phyloP scores from a whole-genome alignment of 352 stramenopile genomes.

The Globisporangium alternatum region DNA sequence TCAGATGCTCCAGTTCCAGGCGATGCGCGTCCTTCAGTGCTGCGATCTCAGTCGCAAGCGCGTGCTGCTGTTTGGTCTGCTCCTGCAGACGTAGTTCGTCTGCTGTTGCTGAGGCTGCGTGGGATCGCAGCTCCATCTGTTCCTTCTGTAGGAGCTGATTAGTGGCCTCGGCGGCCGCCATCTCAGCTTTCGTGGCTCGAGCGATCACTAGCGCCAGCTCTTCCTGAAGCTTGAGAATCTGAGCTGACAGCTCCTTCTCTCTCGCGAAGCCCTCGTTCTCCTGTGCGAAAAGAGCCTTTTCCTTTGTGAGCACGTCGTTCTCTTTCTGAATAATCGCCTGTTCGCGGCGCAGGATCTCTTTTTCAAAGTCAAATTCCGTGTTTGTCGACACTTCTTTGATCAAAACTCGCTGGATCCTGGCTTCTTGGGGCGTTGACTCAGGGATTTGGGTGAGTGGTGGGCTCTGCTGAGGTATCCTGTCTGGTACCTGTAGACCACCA shows the following conservation, averaged over 20 bases:
- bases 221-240: conserved; percentile 30
- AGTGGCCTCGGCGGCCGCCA: conserved; percentile 25
- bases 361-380: conserved; percentile 53
- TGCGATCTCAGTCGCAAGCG: conserved; percentile 4
- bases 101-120: neutral
- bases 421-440: neutral
- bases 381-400: conserved; percentile 59
- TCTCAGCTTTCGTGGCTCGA: conserved; percentile 26
- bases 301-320: conserved; percentile 28
- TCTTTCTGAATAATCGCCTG: conserved; percentile 30
- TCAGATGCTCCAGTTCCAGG: conserved; percentile 1
- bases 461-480: neutral
- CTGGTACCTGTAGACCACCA: neutral
- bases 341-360: conserved; percentile 43
- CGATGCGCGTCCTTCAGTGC: conserved; percentile 8
- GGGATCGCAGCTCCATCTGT: neutral
- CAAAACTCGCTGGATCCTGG: conserved; percentile 21
- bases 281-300: conserved; percentile 31
- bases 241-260: conserved; percentile 27
- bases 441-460: neutral
- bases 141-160: conserved; percentile 13
- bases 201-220: conserved; percentile 20
- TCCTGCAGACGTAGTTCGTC: neutral
- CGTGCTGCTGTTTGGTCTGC: neutral
- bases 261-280: conserved; percentile 35